Base-by-base conservation (phyloP, 192 early-diverging fungal genomes). In the Phlyctochytrium bullatum region DNA sequence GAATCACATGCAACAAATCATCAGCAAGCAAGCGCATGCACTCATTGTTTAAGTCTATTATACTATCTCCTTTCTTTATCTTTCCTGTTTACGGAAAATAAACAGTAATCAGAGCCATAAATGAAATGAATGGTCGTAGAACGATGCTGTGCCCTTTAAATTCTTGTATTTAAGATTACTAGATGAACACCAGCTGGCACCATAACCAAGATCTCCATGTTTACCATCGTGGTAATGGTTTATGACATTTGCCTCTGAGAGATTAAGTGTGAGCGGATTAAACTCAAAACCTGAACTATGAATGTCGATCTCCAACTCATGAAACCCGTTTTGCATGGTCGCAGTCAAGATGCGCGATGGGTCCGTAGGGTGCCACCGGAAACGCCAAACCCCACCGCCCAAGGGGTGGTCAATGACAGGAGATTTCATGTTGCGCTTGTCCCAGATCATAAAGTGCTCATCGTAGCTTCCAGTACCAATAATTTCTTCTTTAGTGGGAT, bases 381-480 rank as follows among this genome's bases (percentile, higher is more conserved):
- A 72, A 27, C 94, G 77, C 96, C 96, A 98, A 10, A 96, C 91
- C 23, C 70, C 70, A 3, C 96, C 93, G 30, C 88, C 92, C 20
- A 88, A 86, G 31, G 82, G 83, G 47, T 83, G 70, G 24, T 90
- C 89, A 0, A 76, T 65, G 52, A 93, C 27, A 1, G 94, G 93
- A 24, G 61, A 36, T n/a, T 88, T 78, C 90, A 96, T 92, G 4
- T 72, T 82, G 10, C 96, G 85, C 2, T 84, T 91, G 71, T 98
- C 96, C 96, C 96, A 98, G 36, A 96, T 81, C 59, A 89, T 68
- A 36, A 97, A 77, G 24, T 83, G 79, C 50, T 96, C 94, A 73
- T 98, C 94, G 64, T 98, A 98, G 69, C 93, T 89, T 65, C 95
- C 96, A 0, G 93, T 96, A 1, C 90, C 92, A 34, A 98, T 68